Evolutionary conservation across 179 eudicot genomes (phyloP), one percentile per base, ranked within the genome.

Genomic region (Silene vulgaris): DNA sequence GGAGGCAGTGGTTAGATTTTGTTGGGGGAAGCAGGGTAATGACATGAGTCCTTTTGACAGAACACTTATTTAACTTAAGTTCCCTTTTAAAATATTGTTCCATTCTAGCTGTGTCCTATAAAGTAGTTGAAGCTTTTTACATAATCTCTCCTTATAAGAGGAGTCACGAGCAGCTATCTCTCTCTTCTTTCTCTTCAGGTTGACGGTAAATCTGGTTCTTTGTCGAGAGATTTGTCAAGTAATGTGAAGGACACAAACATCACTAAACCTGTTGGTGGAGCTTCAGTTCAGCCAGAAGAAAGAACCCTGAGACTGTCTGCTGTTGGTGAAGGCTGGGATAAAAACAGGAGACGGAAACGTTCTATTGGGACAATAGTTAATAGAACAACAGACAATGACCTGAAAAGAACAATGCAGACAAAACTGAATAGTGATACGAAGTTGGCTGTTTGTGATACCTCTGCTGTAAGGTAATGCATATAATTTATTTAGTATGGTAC

Each of bases 251-350:
- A 85, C 65, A 78, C 87, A 74, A 87, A 86, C 40, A 50, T 77
- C 74, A 68, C 43, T 54, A 90, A 84, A 77, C 75, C 81, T 74
- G 79, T 65, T 48, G 78, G 74, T 75, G 88, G 82, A 62, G 78
- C 83, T 82, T 66, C 89, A 74, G 90, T 85, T 87, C 79, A 85
- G 62, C 87, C 85, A 67, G 96, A 89, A 79, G 97, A 88, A 76
- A 90, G 84, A 80, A 79, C 83, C 62, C 85, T 90, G 64, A 81
- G 89, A 70, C 84, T 90, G 65, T 84, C 98, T 71, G 88, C 89
- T 78, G 92, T 89, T 69, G 94, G 89, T 71, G 98, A 90, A 83
- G 87, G 98, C 40, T 92, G 98, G 98, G 97, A 92, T 75, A 87
- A 80, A 77, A 91, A 84, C 65, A 87, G 82, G 86, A 90, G 87